These are phyloP conservation scores for Botrytis medusae DNA, from an alignment of 2,329 filamentous ascomycete genomes.

Conservation along the genomic window DNA sequence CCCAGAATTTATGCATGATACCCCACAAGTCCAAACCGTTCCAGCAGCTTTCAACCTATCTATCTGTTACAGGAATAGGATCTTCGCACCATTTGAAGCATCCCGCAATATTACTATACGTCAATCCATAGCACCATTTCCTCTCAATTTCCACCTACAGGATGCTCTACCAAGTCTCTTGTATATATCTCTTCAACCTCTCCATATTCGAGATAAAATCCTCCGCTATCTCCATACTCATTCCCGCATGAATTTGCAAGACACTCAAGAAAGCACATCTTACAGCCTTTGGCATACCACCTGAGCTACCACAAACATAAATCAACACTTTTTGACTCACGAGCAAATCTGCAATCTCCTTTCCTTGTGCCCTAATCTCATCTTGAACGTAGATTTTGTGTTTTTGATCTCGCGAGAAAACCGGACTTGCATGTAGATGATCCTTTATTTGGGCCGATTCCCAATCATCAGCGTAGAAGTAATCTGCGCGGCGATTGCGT, in stretches of 20 bases:
- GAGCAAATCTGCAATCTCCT: slow-evolving; percentile 48
- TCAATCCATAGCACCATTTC: background rate
- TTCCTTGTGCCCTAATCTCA: slow-evolving; percentile 37
- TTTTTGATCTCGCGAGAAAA: slow-evolving; percentile 69
- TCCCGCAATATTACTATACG: background rate
- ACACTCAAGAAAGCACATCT: slow-evolving; percentile 64
- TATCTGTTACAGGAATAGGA: background rate
- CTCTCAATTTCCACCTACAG: background rate
- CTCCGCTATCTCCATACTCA: slow-evolving; percentile 51
- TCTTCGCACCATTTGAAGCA: background rate
- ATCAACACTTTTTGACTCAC: slow-evolving; percentile 54
- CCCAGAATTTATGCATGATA: background rate
- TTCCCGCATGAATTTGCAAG: slow-evolving; percentile 44
- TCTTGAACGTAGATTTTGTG: slow-evolving; percentile 66
- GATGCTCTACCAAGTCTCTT: slow-evolving; percentile 63
- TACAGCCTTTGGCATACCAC: slow-evolving; percentile 70
- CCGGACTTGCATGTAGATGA: slow-evolving; percentile 53
- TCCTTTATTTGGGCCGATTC: slow-evolving; percentile 29
- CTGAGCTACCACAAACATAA: slow-evolving; percentile 59
- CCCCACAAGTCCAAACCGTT: background rate
- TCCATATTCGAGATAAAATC: slow-evolving; percentile 57
- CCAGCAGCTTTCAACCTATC: too few species aligned
- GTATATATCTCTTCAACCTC: slow-evolving; percentile 61
- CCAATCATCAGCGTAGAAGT: slow-evolving; percentile 82
- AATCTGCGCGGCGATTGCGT: slow-evolving; percentile 72